A percentile compares a stretch with the other conserved stretches of the same genome.
phyloP scores from a whole-genome alignment of 768 basidiomycete species.

The Agaricus bisporus region DNA sequence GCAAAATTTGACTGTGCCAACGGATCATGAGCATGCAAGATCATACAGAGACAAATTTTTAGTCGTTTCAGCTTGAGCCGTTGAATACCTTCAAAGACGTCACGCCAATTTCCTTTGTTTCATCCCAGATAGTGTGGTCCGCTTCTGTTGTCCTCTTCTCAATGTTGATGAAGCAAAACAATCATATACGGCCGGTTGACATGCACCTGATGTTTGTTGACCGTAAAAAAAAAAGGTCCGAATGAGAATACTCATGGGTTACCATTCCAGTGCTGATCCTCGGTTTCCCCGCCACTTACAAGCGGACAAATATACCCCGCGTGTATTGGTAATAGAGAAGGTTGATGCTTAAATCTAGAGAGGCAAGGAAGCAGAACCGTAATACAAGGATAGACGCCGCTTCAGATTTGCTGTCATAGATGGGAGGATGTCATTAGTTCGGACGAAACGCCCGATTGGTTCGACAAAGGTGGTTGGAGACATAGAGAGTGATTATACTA shows the following conservation, averaged over 20 bases:
- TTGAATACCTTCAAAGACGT: neutral
- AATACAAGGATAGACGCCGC: slow-evolving; percentile 47
- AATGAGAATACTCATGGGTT: neutral
- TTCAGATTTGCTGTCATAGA: slow-evolving; percentile 42
- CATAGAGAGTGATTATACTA: slow-evolving; percentile 50
- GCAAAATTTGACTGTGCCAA: no score
- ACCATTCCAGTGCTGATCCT: no score
- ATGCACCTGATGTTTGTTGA: neutral
- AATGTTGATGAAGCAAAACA: neutral
- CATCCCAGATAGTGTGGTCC: no score
- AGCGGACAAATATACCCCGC: no score
- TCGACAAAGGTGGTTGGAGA: slow-evolving; percentile 36
- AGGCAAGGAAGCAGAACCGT: neutral
- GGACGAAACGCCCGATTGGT: slow-evolving; percentile 1
- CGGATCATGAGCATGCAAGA: no score
- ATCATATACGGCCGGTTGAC: neutral
- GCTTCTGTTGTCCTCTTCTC: neutral
- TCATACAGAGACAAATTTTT: no score
- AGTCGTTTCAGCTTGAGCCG: no score
- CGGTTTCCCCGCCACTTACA: no score
- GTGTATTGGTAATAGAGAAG: no score
- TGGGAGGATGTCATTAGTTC: neutral
- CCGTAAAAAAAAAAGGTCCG: neutral
- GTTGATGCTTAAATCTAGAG: no score
- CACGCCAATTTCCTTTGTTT: neutral